A percentile compares a stretch with the other conserved stretches of the same genome.
Evolutionary conservation across 805 yeast genomes (phyloP).

Genomic region (Metschnikowia continentalis): DNA sequence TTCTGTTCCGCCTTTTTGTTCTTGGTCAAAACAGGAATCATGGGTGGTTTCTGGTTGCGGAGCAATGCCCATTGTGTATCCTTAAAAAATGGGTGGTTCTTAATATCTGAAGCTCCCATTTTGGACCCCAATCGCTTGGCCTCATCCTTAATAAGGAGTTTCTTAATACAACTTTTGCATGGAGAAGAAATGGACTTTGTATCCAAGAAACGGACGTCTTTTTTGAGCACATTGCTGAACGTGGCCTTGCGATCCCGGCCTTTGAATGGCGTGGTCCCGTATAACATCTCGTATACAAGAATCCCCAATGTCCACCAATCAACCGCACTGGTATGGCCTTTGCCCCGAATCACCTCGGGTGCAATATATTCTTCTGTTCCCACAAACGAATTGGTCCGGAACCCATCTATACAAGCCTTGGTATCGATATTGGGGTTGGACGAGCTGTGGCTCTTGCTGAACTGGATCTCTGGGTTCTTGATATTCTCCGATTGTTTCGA

Average conservation of each 20-base stretch:
- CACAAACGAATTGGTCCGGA: constrained; percentile 95
- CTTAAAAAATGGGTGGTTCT: constrained; percentile 87
- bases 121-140: constrained; percentile 83
- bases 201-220: constrained; percentile 78
- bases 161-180: constrained; percentile 77
- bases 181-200: constrained; percentile 59
- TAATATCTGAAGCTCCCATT: constrained; percentile 93
- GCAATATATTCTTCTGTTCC: constrained; percentile 99
- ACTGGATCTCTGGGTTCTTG: constrained; percentile 69
- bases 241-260: constrained; percentile 87
- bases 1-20: constrained; percentile 18
- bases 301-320: constrained; percentile 99
- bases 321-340: constrained; percentile 96
- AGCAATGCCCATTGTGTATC: constrained; percentile 92
- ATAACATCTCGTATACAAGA: constrained; percentile 87
- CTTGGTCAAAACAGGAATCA: constrained; percentile 74
- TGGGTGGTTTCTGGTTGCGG: constrained; percentile 91
- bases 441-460: constrained; percentile 30
- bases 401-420: constrained; percentile 91
- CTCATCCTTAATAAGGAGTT: constrained; percentile 85
- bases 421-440: constrained; percentile 76
- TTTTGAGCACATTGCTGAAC: constrained; percentile 79
- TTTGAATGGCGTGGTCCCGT: constrained; percentile 94
- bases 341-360: constrained; percentile 95
- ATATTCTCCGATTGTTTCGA: constrained; percentile 81